Conservation (phyloP, 306 rosid genomes). For the Cucurbita ficifolia region DNA sequence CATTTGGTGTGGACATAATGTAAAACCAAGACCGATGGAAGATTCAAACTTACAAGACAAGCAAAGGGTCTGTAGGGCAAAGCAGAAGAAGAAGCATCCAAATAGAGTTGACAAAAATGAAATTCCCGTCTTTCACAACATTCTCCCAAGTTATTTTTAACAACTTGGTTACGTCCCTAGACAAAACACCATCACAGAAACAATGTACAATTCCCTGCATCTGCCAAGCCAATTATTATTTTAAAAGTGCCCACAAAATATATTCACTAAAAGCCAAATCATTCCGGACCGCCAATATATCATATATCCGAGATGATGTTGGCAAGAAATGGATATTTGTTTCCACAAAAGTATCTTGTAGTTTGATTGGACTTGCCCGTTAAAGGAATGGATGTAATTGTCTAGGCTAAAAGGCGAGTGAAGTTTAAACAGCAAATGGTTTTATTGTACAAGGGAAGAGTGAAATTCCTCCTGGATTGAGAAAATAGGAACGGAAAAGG, state of each 20-base stretch:
- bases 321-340: background rate
- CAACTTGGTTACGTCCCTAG: background rate
- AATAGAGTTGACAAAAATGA: conserved; percentile 2
- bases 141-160: background rate
- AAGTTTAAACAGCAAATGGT: background rate
- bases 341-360: background rate
- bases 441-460: background rate
- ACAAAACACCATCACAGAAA: background rate
- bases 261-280: background rate
- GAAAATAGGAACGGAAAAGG: background rate
- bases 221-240: background rate
- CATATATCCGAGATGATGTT: background rate
- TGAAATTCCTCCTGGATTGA: background rate
- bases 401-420: background rate
- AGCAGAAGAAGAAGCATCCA: background rate
- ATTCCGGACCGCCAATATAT: background rate
- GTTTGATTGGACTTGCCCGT: background rate
- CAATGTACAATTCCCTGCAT: background rate
- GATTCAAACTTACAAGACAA: background rate
- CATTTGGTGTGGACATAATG: background rate
- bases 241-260: background rate
- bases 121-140: background rate
- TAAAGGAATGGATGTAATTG: background rate
- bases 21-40: background rate
- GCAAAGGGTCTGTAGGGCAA: background rate